Conservation (phyloP, 371 early-diverging fungal species). For the Scutellospora calospora region DNA sequence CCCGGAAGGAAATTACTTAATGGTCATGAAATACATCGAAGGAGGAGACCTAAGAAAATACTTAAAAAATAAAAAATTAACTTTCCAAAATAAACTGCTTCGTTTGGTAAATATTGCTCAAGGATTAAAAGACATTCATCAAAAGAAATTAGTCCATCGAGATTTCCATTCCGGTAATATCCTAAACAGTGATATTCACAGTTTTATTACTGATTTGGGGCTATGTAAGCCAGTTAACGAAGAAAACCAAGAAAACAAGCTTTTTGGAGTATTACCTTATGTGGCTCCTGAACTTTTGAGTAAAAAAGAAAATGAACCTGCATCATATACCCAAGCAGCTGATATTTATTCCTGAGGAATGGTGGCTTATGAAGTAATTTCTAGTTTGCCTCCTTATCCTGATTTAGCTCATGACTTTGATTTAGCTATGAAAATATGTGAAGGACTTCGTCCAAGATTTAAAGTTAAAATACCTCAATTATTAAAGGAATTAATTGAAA, state of each 20-base stretch:
- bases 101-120: too few relatives aligned
- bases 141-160: too few relatives aligned
- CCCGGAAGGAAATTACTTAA: neutral
- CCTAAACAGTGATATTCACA: too few relatives aligned
- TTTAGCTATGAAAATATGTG: neutral
- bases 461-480: neutral
- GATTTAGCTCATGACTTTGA: neutral
- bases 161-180: too few relatives aligned
- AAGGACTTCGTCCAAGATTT: neutral
- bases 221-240: too few relatives aligned
- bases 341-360: neutral
- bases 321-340: neutral
- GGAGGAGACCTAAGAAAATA: neutral
- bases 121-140: too few relatives aligned
- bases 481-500: neutral
- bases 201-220: too few relatives aligned
- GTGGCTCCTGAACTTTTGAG: neutral
- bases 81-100: too few relatives aligned
- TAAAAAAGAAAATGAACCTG: too few relatives aligned
- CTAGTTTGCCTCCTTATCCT: neutral
- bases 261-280: conserved; percentile 1
- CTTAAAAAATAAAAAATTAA: too few relatives aligned
- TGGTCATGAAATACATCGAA: neutral
- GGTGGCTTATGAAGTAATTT: neutral
- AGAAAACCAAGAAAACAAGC: neutral